Percentiles rank a stretch among this genome's conserved stretches.
phyloP scores from a whole-genome alignment of 176 grass and related monocot species.

The Elymus sibiricus region DNA sequence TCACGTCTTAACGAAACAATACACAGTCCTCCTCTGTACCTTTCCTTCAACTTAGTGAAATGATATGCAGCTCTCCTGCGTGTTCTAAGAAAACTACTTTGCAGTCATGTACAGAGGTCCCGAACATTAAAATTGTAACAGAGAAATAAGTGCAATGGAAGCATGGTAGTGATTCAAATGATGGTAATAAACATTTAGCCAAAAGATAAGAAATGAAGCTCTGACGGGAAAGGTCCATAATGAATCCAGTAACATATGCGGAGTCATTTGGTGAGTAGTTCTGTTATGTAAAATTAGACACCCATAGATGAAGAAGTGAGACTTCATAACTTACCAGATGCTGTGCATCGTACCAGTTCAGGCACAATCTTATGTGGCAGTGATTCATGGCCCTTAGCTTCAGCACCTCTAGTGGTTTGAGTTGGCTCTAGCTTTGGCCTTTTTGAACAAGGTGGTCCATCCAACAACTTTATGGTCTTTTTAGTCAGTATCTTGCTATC shows the following conservation, averaged over 20 bases:
- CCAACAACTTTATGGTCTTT: conserved; percentile 74
- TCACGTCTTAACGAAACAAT: not conserved
- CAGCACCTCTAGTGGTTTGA: conserved; percentile 39
- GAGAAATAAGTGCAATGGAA: not conserved
- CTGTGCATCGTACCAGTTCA: conserved; percentile 35
- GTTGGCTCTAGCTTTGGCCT: conserved; percentile 69
- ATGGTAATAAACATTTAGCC: conserved; percentile 11
- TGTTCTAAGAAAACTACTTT: not conserved
- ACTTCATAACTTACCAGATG: conserved; percentile 40
- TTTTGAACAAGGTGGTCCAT: conserved; percentile 60
- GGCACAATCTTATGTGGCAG: conserved; percentile 38
- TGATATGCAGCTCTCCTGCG: not conserved
- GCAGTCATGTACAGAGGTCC: not conserved
- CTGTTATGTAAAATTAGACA: conserved; percentile 22
- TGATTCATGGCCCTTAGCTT: conserved; percentile 42
- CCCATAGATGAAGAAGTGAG: conserved; percentile 8
- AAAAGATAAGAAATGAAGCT: not conserved
- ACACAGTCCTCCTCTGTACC: not conserved
- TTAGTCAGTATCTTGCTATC: conserved; percentile 48
- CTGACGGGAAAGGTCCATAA: not conserved
- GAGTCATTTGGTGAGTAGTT: not conserved
- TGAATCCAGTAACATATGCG: not conserved
- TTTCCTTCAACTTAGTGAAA: not conserved
- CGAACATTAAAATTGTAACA: not conserved
- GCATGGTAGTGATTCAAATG: conserved; percentile 1